Conservation (phyloP, 2,329 filamentous ascomycete species). For the Fusarium virguliforme region DNA sequence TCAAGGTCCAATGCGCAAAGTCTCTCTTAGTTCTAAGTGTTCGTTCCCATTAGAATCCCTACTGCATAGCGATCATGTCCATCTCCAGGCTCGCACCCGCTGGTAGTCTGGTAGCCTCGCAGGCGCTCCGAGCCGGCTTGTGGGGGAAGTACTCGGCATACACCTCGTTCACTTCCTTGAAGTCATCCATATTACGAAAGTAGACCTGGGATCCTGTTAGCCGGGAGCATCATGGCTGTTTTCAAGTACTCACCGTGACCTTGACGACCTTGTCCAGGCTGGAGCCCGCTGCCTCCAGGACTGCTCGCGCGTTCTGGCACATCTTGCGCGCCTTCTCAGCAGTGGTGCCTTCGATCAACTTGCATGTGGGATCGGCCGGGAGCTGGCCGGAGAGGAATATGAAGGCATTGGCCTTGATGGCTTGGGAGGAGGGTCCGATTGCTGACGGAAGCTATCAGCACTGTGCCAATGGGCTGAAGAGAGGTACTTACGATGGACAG, state of each 20-base stretch:
- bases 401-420: slow-evolving; percentile 58
- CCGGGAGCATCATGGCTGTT: neutral
- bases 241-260: slow-evolving; percentile 59
- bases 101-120: slow-evolving; percentile 32
- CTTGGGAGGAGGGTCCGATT: slow-evolving; percentile 38
- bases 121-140: slow-evolving; percentile 33
- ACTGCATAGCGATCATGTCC: slow-evolving; percentile 36
- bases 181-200: slow-evolving; percentile 24
- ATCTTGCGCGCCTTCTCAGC: slow-evolving; percentile 50
- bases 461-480: accelerated
- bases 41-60: neutral
- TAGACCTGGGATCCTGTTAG: neutral
- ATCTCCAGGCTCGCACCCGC: slow-evolving; percentile 36
- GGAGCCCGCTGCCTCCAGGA: slow-evolving; percentile 77
- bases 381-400: slow-evolving; percentile 82
- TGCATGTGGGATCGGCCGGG: slow-evolving; percentile 71
- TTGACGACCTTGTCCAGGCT: slow-evolving; percentile 77
- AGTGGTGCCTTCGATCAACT: slow-evolving; percentile 74
- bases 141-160: slow-evolving; percentile 42
- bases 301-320: slow-evolving; percentile 73
- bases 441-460: neutral
- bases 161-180: slow-evolving; percentile 38
- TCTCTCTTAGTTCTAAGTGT: no score
- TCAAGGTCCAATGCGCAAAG: no score
- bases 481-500: slow-evolving; percentile 28